These are phyloP conservation scores for Talaromyces sp. DNA, from an alignment of 2,329 filamentous ascomycete genomes.

Conservation along the genomic window DNA sequence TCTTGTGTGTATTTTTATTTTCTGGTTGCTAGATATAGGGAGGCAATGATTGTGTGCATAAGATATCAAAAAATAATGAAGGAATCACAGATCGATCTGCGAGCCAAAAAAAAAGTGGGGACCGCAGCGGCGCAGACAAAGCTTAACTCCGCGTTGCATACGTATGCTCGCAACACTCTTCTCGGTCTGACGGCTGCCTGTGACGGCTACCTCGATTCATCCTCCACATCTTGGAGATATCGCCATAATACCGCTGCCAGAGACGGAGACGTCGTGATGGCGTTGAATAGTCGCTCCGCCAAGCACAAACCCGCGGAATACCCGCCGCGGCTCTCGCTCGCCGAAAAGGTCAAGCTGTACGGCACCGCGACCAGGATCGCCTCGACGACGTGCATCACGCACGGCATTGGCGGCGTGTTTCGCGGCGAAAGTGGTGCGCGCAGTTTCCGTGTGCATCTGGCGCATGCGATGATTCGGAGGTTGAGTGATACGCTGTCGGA, in stretches of 20 bases:
- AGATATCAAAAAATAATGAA: neutral
- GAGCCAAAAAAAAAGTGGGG: neutral
- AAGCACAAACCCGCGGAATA: neutral
- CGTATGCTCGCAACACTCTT: neutral
- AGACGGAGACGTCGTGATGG: neutral
- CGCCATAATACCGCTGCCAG: neutral
- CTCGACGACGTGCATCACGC: slow-evolving; percentile 13
- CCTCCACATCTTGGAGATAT: neutral
- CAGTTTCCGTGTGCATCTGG: slow-evolving; percentile 30
- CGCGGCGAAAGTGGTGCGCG: slow-evolving; percentile 32
- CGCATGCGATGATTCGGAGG: slow-evolving; percentile 25
- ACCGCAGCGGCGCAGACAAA: neutral
- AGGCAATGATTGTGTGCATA: neutral
- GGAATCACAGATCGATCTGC: neutral
- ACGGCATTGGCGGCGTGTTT: slow-evolving; percentile 31
- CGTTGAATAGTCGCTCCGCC: neutral
- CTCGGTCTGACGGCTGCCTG: neutral
- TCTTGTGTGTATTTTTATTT: neutral
- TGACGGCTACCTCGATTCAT: neutral
- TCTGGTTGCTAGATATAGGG: neutral
- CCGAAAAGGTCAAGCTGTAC: slow-evolving; percentile 14
- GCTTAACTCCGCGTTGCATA: neutral
- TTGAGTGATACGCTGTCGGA: slow-evolving; percentile 17
- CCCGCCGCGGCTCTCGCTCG: neutral
- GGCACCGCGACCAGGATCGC: slow-evolving; percentile 19